These are phyloP conservation scores for Tothia fuscella DNA, from an alignment of 2,329 filamentous ascomycete genomes.

Conservation along the genomic window DNA sequence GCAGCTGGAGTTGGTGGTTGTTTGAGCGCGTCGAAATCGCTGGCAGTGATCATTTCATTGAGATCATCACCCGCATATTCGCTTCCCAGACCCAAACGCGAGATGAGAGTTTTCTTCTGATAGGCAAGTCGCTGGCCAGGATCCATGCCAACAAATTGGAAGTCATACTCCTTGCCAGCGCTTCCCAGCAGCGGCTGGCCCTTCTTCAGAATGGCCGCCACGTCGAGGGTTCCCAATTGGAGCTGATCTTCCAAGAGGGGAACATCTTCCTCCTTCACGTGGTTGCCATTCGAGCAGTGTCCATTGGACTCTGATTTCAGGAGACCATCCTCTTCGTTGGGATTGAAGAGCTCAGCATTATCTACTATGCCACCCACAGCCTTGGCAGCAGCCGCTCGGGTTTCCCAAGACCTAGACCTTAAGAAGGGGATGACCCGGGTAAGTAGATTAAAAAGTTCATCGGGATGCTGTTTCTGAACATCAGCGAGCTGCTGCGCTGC, in stretches of 20 bases:
- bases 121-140: slow-evolving; percentile 69
- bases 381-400: slow-evolving; percentile 81
- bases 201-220: slow-evolving; percentile 66
- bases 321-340: slow-evolving; percentile 59
- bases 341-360: slow-evolving; percentile 78
- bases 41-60: slow-evolving; percentile 62
- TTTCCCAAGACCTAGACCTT: slow-evolving; percentile 94
- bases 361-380: slow-evolving; percentile 89
- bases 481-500: slow-evolving; percentile 94
- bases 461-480: slow-evolving; percentile 94
- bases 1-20: slow-evolving; percentile 20
- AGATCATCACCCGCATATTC: slow-evolving; percentile 79
- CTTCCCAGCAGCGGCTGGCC: slow-evolving; percentile 77
- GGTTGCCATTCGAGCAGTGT: slow-evolving; percentile 31
- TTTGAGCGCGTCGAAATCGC: slow-evolving; percentile 35
- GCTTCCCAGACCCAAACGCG: slow-evolving; percentile 72
- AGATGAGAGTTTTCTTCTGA: slow-evolving; percentile 77
- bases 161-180: slow-evolving; percentile 72
- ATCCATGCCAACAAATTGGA: slow-evolving; percentile 68
- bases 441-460: slow-evolving; percentile 92
- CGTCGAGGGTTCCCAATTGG: slow-evolving; percentile 61
- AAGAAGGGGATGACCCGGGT: slow-evolving; percentile 92
- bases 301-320: slow-evolving; percentile 16
- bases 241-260: slow-evolving; percentile 49
- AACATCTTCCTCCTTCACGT: slow-evolving; percentile 36